Conservation (phyloP, 495 filamentous ascomycete genomes). For the Talaromyces thailandensis region DNA sequence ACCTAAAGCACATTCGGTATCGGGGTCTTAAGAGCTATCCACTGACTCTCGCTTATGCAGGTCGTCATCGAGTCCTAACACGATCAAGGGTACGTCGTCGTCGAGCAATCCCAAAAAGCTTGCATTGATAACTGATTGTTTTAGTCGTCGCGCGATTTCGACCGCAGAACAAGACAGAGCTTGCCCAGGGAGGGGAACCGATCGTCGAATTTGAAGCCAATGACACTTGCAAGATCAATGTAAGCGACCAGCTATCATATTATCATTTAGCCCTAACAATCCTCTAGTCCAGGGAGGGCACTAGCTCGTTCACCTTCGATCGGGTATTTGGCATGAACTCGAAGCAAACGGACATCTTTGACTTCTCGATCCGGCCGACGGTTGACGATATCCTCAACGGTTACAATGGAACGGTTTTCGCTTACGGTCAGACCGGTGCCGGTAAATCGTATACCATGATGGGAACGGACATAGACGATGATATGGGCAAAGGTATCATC, state of each 20-base stretch:
- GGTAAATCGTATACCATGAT: conserved; percentile 99
- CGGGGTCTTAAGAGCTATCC: background rate
- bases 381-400: conserved; percentile 98
- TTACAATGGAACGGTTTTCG: conserved; percentile 98
- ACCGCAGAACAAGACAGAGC: conserved; percentile 89
- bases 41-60: conserved; percentile 9
- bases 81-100: conserved; percentile 55
- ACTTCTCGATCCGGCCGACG: conserved; percentile 91
- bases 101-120: background rate
- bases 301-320: conserved; percentile 90
- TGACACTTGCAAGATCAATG: conserved; percentile 81
- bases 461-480: conserved; percentile 92
- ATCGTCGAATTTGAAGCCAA: conserved; percentile 83
- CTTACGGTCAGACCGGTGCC: conserved; percentile 96
- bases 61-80: conserved; percentile 50
- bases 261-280: background rate
- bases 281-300: conserved; percentile 67
- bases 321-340: conserved; percentile 91
- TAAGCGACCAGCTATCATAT: conserved; percentile 34
- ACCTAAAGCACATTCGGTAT: too few relatives aligned
- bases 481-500: conserved; percentile 82
- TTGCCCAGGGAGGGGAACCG: conserved; percentile 79
- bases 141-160: conserved; percentile 92
- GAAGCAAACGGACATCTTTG: conserved; percentile 83
- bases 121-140: background rate